These are phyloP conservation scores for Uronychia setigera DNA, from an alignment of 73 alveolate species.

Conservation along the genomic window DNA sequence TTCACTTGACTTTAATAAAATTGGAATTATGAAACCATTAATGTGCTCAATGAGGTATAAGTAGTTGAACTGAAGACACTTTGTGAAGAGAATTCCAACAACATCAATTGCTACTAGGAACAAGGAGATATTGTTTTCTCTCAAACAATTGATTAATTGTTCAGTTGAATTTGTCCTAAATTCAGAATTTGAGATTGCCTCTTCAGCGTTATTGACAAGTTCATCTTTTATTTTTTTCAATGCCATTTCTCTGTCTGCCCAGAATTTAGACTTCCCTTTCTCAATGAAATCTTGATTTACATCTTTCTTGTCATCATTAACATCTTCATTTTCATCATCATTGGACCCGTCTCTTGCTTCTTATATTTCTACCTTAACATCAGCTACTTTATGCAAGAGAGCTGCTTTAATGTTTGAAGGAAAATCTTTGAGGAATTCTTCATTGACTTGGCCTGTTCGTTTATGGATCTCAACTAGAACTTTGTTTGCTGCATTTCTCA, in stretches of 20 bases:
- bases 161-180: constrained; percentile 30
- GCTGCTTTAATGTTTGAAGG: background rate
- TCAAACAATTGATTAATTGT: constrained; percentile 31
- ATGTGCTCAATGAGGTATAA: background rate
- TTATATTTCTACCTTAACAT: constrained; percentile 15
- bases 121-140: constrained; percentile 54
- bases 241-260: constrained; percentile 63
- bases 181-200: constrained; percentile 21
- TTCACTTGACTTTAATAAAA: constrained; percentile 39
- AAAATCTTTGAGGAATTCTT: constrained; percentile 16
- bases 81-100: constrained; percentile 28
- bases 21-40: constrained; percentile 20
- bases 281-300: constrained; percentile 35
- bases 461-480: constrained; percentile 27
- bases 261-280: constrained; percentile 55
- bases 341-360: background rate
- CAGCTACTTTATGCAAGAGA: constrained; percentile 5
- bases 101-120: constrained; percentile 53
- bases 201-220: constrained; percentile 28
- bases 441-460: constrained; percentile 27
- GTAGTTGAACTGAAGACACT: constrained; percentile 18
- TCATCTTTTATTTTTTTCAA: constrained; percentile 53
- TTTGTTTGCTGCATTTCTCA: constrained; percentile 39
- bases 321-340: background rate
- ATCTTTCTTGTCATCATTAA: constrained; percentile 32